Conservation (phyloP, 345 rosid genomes). For the Clarkia xantiana region DNA sequence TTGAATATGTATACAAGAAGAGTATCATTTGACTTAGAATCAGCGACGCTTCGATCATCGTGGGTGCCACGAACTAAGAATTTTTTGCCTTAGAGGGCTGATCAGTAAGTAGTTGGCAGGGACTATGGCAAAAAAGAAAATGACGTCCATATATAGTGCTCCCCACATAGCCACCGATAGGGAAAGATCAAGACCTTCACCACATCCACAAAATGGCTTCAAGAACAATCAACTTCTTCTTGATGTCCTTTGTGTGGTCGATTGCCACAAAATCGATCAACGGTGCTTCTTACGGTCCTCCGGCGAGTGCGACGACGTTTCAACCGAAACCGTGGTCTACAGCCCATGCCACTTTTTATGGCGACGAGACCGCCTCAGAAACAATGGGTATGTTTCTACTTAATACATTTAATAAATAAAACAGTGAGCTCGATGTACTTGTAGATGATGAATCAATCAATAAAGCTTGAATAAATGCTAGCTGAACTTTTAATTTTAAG, state of each 20-base stretch:
- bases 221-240: conserved; percentile 3
- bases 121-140: no score
- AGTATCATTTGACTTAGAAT: conserved; percentile 1
- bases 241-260: conserved; percentile 12
- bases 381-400: conserved; percentile 34
- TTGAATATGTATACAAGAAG: neutral
- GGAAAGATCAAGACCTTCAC: neutral
- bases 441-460: no score
- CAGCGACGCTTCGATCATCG: neutral
- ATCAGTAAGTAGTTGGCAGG: neutral
- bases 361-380: conserved; percentile 49
- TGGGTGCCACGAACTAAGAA: conserved; percentile 6
- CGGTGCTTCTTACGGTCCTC: conserved; percentile 4
- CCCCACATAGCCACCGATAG: neutral
- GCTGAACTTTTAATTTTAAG: neutral
- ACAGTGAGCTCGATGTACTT: no score
- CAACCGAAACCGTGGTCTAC: conserved; percentile 33
- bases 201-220: neutral
- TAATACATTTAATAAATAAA: no score
- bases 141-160: neutral
- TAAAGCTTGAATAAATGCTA: neutral
- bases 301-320: conserved; percentile 7
- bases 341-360: conserved; percentile 65
- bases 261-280: conserved; percentile 8
- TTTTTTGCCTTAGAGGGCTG: neutral